phyloP scores from a whole-genome alignment of 192 early-diverging fungal genomes.

The Coemansia sp. region DNA sequence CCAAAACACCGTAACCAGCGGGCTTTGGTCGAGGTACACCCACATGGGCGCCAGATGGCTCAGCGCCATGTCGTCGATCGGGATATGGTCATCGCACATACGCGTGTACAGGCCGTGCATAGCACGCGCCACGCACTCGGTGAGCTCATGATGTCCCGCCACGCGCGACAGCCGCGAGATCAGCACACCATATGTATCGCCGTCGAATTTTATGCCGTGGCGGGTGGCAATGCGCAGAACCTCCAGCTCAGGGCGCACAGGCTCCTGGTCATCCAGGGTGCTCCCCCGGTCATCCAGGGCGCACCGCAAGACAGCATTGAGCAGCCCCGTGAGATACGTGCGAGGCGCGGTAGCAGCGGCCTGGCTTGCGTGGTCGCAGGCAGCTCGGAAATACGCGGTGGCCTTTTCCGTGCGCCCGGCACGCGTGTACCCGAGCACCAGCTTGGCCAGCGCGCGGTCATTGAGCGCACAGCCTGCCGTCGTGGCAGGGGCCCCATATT shows the following conservation, averaged over 20 bases:
- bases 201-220: constrained; percentile 5
- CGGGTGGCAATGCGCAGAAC: constrained; percentile 4
- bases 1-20: constrained; percentile 12
- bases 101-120: constrained; percentile 19
- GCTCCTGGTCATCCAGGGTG: neutral
- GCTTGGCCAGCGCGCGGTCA: constrained; percentile 26
- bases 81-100: constrained; percentile 7
- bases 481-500: neutral
- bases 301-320: constrained; percentile 30
- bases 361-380: neutral
- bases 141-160: neutral
- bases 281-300: neutral
- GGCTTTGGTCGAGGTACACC: neutral
- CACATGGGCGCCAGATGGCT: constrained; percentile 27
- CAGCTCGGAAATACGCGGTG: constrained; percentile 5
- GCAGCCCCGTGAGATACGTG: constrained; percentile 3
- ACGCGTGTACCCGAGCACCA: constrained; percentile 23
- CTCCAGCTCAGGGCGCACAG: constrained; percentile 10
- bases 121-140: neutral
- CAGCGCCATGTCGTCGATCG: constrained; percentile 16
- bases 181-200: constrained; percentile 29
- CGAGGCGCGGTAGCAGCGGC: neutral
- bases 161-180: constrained; percentile 18
- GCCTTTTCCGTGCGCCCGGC: constrained; percentile 9
- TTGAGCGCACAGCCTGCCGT: constrained; percentile 10